Conservation (phyloP, 208 protist genomes). For the Hexamita inflata region DNA sequence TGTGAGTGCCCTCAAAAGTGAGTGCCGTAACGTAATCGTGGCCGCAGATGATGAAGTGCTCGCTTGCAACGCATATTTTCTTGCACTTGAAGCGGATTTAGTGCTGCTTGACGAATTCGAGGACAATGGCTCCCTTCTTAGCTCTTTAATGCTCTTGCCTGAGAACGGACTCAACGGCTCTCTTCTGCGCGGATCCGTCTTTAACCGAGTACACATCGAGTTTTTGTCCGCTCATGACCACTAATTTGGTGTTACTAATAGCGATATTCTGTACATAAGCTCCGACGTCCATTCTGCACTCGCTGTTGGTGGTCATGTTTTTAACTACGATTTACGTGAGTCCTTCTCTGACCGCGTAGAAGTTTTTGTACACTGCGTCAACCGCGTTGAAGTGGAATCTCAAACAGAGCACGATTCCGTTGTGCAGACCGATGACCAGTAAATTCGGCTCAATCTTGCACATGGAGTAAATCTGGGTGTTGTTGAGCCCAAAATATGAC, state of each 20-base stretch:
- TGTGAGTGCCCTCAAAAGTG: neutral
- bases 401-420: neutral
- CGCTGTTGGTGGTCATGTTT: neutral
- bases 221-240: neutral
- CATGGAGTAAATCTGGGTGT: neutral
- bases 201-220: neutral
- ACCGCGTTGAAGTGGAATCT: neutral
- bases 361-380: neutral
- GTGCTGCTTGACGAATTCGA: neutral
- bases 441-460: neutral
- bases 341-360: neutral
- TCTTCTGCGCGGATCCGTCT: neutral
- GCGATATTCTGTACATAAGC: neutral
- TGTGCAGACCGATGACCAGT: neutral
- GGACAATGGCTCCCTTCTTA: neutral
- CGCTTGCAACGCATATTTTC: neutral
- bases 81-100: neutral
- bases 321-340: neutral
- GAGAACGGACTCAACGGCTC: neutral
- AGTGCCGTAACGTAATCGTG: neutral
- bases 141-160: neutral
- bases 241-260: neutral
- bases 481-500: neutral
- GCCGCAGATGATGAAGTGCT: neutral
- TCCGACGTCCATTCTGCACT: neutral